These are phyloP conservation scores for Apiosordaria backusii DNA, from an alignment of 495 filamentous ascomycete genomes.

Conservation along the genomic window DNA sequence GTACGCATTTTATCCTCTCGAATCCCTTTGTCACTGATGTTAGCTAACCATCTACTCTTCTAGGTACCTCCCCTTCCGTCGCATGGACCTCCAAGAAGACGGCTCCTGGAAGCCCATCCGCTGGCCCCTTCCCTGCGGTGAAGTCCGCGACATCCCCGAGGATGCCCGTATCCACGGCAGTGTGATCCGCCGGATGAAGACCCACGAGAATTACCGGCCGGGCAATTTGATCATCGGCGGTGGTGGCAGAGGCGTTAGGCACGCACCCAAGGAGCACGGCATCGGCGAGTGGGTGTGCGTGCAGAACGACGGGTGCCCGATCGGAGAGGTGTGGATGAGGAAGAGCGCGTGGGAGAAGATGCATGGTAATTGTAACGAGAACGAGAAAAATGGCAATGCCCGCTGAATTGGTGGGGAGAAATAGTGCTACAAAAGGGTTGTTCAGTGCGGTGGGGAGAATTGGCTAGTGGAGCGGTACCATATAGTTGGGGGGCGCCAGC, in stretches of 20 bases:
- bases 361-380: background rate
- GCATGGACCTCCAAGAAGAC: slow-evolving; percentile 73
- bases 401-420: too few species aligned
- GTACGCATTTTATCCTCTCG: slow-evolving; percentile 7
- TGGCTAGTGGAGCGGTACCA: too few species aligned
- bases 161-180: slow-evolving; percentile 68
- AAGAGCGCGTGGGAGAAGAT: slow-evolving; percentile 25
- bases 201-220: slow-evolving; percentile 63
- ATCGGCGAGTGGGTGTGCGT: slow-evolving; percentile 73
- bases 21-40: background rate
- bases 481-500: too few species aligned
- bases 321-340: slow-evolving; percentile 60
- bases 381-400: background rate
- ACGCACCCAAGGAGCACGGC: slow-evolving; percentile 58
- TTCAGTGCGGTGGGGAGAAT: too few species aligned
- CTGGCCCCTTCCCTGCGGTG: slow-evolving; percentile 77
- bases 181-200: slow-evolving; percentile 69
- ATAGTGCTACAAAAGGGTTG: too few species aligned
- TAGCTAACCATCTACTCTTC: background rate
- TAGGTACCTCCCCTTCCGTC: slow-evolving; percentile 69
- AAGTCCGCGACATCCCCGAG: slow-evolving; percentile 74
- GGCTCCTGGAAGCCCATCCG: slow-evolving; percentile 78
- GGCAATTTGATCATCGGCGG: slow-evolving; percentile 81
- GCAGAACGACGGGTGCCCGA: slow-evolving; percentile 57
- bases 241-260: slow-evolving; percentile 62